phyloP scores from a whole-genome alignment of 495 filamentous ascomycete species.

The Penicillium flavigenum region DNA sequence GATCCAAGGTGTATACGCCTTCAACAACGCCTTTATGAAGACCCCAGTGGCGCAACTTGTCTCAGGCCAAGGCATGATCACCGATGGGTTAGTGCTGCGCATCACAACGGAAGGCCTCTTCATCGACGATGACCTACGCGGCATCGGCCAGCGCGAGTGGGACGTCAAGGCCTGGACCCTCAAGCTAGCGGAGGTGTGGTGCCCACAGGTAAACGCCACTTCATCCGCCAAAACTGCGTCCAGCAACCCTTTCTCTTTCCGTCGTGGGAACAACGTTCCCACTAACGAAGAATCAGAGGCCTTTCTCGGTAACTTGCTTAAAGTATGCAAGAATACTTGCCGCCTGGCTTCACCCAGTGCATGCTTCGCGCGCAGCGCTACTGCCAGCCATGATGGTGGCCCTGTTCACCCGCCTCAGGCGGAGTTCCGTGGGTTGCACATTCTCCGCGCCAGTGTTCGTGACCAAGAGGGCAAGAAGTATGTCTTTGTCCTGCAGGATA shows the following conservation, averaged over 20 bases:
- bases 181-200: conserved; percentile 89
- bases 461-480: conserved; percentile 83
- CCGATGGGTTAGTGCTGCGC: conserved; percentile 80
- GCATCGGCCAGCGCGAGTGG: conserved; percentile 90
- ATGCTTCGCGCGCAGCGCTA: conserved; percentile 28
- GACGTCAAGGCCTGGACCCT: conserved; percentile 97
- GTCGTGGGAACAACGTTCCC: conserved; percentile 46
- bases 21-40: conserved; percentile 78
- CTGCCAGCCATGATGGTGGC: conserved; percentile 16
- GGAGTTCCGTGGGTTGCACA: conserved; percentile 64
- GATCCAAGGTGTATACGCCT: conserved; percentile 85
- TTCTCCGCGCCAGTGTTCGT: conserved; percentile 77
- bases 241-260: conserved; percentile 37
- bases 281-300: conserved; percentile 63
- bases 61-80: conserved; percentile 70
- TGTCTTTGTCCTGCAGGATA: conserved; percentile 76
- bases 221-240: conserved; percentile 24
- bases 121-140: conserved; percentile 90
- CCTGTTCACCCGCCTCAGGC: conserved; percentile 30
- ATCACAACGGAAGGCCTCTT: conserved; percentile 91
- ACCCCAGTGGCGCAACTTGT: conserved; percentile 80
- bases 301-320: conserved; percentile 56
- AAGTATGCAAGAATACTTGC: conserved; percentile 62
- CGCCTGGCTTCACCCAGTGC: conserved; percentile 44
- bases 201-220: conserved; percentile 50